Base-by-base conservation (phyloP, 176 grass and related monocot genomes). In the Microstegium vimineum region DNA sequence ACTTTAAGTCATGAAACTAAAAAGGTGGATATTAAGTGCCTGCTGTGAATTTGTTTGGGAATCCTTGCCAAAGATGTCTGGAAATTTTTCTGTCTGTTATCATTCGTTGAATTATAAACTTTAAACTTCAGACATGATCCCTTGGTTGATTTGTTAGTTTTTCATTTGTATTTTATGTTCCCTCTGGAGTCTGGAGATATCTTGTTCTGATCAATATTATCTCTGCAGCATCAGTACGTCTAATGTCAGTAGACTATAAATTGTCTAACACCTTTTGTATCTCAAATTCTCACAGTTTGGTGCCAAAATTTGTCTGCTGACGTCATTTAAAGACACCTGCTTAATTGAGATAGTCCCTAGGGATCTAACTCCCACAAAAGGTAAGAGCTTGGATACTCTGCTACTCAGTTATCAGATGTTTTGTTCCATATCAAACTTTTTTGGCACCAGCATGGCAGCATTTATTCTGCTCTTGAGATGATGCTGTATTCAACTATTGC, bases 261-360 rank as follows among this genome's bases (percentile, higher is more conserved):
- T 59, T 52, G 0, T 60, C 66, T 90, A 42, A 90, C 38, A 1
- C 25, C 17, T 6, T 13, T 33, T 86, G 1, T 54, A 51, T 90
- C 10, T 80, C 23, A 41, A 46, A 41, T 79, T 36, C 35, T 76
- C 20, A 69, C 89, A 99, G 96, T 99, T 94, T 80, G 91, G 91
- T 74, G 96, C 93, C 70, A 99, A 94, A 90, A 99, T 99, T 69
- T 95, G 96, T 85, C 65, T 99, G 82, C 42, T 99, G 49, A 99
- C 93, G 10, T 99, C 96, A 67, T 95, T 99, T 69, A 89, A 86
- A 79, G 93, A 99, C 36, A 99, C 80, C 27, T 94, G 96, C 87
- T 87, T 92, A 76, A 95, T 99, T 83, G 96, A 99, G 84, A 99
- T 99, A 81, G 84, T 89, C 74, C 96, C 96, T 17, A 99, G 80